A percentile compares a stretch with the other conserved stretches of the same genome.
These are phyloP conservation scores for Haplosporangium sp. DNA, from an alignment of 371 early-diverging fungal species.

Conservation along the genomic window DNA sequence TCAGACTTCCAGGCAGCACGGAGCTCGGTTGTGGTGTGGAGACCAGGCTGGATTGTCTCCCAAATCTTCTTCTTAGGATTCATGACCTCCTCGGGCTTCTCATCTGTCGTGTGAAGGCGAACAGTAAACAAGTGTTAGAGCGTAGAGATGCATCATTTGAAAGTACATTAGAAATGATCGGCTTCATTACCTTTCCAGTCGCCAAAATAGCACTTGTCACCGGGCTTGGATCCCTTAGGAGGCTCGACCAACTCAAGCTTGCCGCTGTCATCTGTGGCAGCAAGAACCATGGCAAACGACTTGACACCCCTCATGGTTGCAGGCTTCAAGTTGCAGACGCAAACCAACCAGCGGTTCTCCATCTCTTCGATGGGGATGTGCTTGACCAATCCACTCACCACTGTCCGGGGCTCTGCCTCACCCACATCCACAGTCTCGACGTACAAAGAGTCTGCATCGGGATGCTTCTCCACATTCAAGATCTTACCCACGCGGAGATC, in stretches of 20 bases:
- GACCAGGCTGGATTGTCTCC: constrained; percentile 95
- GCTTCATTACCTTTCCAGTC: constrained; percentile 75
- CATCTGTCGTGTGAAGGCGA: constrained; percentile 39
- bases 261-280: constrained; percentile 88
- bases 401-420: constrained; percentile 87
- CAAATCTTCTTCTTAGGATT: constrained; percentile 98
- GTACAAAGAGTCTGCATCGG: constrained; percentile 93
- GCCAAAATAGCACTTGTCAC: constrained; percentile 91
- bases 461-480: constrained; percentile 85
- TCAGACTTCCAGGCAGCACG: constrained; percentile 83
- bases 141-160: not conserved
- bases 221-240: constrained; percentile 87
- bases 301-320: constrained; percentile 96
- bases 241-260: constrained; percentile 93
- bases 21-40: constrained; percentile 82
- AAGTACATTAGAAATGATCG: not conserved
- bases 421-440: constrained; percentile 95
- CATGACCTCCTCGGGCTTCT: constrained; percentile 85
- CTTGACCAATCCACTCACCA: constrained; percentile 94
- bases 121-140: not conserved
- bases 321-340: constrained; percentile 94
- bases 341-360: constrained; percentile 62
- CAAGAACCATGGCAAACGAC: constrained; percentile 95
- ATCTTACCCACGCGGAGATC: constrained; percentile 96
- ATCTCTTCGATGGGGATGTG: constrained; percentile 91